These are phyloP conservation scores for Paracorniculantispora psalliotae DNA, from an alignment of 2,329 filamentous ascomycete genomes.

Conservation along the genomic window DNA sequence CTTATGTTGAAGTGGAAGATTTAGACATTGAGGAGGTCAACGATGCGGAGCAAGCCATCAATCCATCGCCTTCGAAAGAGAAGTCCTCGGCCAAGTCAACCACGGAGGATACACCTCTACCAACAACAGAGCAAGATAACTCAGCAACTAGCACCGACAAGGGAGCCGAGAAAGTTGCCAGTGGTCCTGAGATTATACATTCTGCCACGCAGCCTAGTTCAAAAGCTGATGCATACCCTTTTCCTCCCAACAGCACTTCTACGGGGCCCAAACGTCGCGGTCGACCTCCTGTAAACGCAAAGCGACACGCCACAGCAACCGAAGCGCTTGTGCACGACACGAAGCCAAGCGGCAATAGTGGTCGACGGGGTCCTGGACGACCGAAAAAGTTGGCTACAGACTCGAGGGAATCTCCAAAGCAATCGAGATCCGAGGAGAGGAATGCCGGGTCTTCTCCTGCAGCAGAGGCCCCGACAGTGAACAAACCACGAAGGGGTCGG, in stretches of 20 bases:
- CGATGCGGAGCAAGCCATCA: not conserved
- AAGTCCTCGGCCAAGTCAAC: no score
- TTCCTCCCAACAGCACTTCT: not conserved
- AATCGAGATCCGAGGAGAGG: not conserved
- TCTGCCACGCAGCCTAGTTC: no score
- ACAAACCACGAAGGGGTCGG: slow-evolving; percentile 19
- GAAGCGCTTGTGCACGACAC: slow-evolving; percentile 14
- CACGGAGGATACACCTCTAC: not conserved
- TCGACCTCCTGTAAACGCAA: slow-evolving; percentile 13
- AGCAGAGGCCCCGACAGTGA: not conserved
- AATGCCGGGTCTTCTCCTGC: not conserved
- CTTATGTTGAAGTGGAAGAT: slow-evolving; percentile 47
- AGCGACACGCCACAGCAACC: not conserved
- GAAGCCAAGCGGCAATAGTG: slow-evolving; percentile 17
- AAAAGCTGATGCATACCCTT: no score
- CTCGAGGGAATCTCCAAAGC: slow-evolving; percentile 20
- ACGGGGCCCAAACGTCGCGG: slow-evolving; percentile 19
- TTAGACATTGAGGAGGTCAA: slow-evolving; percentile 27
- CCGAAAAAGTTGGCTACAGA: slow-evolving; percentile 25
- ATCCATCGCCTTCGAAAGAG: no score
- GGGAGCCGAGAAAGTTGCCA: no score
- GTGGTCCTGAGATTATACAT: no score
- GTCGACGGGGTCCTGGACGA: slow-evolving; percentile 21
- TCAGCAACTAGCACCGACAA: no score
- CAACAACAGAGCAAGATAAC: not conserved